Evolutionary conservation across 1,284 basidiomycete species (phyloP).

Genomic region (Trametes versicolor): DNA sequence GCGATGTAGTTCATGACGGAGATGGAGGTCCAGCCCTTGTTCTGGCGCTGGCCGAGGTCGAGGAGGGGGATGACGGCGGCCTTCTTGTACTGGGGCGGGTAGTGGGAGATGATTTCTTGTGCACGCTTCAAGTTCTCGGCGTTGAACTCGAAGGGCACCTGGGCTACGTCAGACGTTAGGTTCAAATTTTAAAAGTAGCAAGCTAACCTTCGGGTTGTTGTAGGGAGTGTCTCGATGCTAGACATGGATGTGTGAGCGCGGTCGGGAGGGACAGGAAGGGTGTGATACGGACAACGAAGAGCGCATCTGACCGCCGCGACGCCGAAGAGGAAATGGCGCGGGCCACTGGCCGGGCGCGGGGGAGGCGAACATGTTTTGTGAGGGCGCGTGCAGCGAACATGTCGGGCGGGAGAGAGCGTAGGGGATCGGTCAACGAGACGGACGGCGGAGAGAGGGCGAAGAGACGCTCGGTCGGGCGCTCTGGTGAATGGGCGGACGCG

Average conservation of each 20-base stretch:
- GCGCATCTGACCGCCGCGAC: conserved; percentile 56
- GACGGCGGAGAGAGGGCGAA: conserved; percentile 4
- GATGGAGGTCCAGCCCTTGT: conserved; percentile 99
- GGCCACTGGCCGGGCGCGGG: conserved; percentile 27
- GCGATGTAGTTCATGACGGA: conserved; percentile 99
- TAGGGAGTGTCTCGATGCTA: conserved; percentile 95
- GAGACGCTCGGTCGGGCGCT: conserved; percentile 12
- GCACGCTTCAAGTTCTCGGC: conserved; percentile 87
- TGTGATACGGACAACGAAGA: conserved; percentile 59
- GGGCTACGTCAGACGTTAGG: conserved; percentile 7
- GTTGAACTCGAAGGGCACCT: conserved; percentile 94
- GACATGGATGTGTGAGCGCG: conserved; percentile 15
- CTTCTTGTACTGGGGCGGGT: conserved; percentile 98
- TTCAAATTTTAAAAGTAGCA: background rate
- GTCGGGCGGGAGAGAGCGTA: conserved; percentile 19
- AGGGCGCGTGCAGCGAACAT: conserved; percentile 42
- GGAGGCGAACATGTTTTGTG: conserved; percentile 31
- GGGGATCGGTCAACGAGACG: conserved; percentile 8
- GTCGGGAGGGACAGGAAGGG: conserved; percentile 21
- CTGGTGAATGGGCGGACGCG: conserved; percentile 22
- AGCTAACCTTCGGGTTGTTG: conserved; percentile 85
- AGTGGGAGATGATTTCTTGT: conserved; percentile 90
- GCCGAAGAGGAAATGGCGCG: conserved; percentile 52
- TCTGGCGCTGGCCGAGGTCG: conserved; percentile 96
- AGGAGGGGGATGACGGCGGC: conserved; percentile 97